These are phyloP conservation scores for Ocimum tenuiflorum DNA, from an alignment of 257 asterid species.

Conservation along the genomic window DNA sequence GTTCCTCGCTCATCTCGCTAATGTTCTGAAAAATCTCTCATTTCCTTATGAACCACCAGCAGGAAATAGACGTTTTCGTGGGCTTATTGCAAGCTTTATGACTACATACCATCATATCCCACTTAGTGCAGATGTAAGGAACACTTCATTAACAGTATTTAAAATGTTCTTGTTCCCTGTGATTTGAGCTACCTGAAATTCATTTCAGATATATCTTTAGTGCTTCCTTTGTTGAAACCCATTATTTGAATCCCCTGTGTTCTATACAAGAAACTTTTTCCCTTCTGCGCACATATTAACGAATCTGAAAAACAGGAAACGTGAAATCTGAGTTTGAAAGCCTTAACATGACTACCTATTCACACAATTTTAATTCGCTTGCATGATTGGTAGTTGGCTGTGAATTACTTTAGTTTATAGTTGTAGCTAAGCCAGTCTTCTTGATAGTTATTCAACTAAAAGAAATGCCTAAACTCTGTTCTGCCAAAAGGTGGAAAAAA, in stretches of 20 bases:
- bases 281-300: background rate
- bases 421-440: background rate
- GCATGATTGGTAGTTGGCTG: background rate
- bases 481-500: background rate
- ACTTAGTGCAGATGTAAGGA: slow-evolving; percentile 81
- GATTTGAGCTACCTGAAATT: background rate
- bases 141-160: background rate
- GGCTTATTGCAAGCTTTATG: slow-evolving; percentile 79
- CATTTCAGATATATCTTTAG: background rate
- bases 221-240: background rate
- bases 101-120: slow-evolving; percentile 90
- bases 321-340: background rate
- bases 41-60: slow-evolving; percentile 91
- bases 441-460: background rate
- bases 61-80: slow-evolving; percentile 84
- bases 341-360: background rate
- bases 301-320: background rate
- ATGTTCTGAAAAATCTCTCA: slow-evolving; percentile 65
- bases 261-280: background rate
- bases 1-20: slow-evolving; percentile 90
- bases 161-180: background rate
- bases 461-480: background rate
- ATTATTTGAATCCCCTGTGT: background rate
- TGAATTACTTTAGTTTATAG: background rate
- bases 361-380: background rate